Conservation (phyloP, 345 rosid species). For the Durio zibethinus region DNA sequence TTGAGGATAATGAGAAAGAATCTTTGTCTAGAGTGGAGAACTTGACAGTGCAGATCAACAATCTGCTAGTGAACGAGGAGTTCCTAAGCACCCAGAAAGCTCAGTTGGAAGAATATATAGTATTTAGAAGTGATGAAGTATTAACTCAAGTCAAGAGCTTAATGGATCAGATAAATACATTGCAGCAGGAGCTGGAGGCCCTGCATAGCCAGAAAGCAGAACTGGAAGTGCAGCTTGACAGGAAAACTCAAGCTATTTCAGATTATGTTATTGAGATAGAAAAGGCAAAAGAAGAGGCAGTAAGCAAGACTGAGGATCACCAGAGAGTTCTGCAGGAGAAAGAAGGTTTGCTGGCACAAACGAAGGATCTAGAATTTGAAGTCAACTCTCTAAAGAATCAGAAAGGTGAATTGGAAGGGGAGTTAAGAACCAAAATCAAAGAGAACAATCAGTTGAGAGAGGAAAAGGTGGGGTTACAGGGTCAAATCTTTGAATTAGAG, state of each 20-base stretch:
- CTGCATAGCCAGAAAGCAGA: conserved; percentile 53
- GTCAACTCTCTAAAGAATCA: conserved; percentile 41
- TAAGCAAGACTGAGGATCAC: conserved; percentile 32
- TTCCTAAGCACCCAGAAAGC: conserved; percentile 41
- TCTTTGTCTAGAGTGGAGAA: conserved; percentile 47
- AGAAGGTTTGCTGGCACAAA: conserved; percentile 35
- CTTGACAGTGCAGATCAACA: conserved; percentile 46
- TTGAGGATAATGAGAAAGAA: conserved; percentile 53
- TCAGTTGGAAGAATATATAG: conserved; percentile 63
- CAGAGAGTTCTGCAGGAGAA: conserved; percentile 43
- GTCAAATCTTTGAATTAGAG: conserved; percentile 37
- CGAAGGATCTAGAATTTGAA: conserved; percentile 37
- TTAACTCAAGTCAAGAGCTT: conserved; percentile 41
- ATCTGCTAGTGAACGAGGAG: conserved; percentile 39
- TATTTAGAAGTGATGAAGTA: conserved; percentile 48
- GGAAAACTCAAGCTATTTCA: conserved; percentile 49
- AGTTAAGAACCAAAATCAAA: conserved; percentile 28
- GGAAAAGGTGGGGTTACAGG: conserved; percentile 30
- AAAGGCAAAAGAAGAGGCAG: conserved; percentile 40
- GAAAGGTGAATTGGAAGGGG: conserved; percentile 48
- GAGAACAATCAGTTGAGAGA: conserved; percentile 36
- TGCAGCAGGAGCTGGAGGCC: conserved; percentile 51
- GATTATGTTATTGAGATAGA: conserved; percentile 41
- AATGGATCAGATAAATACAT: conserved; percentile 43
- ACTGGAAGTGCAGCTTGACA: conserved; percentile 49